Base-by-base conservation (phyloP, 257 asterid species). In the Ehretia macrophylla region DNA sequence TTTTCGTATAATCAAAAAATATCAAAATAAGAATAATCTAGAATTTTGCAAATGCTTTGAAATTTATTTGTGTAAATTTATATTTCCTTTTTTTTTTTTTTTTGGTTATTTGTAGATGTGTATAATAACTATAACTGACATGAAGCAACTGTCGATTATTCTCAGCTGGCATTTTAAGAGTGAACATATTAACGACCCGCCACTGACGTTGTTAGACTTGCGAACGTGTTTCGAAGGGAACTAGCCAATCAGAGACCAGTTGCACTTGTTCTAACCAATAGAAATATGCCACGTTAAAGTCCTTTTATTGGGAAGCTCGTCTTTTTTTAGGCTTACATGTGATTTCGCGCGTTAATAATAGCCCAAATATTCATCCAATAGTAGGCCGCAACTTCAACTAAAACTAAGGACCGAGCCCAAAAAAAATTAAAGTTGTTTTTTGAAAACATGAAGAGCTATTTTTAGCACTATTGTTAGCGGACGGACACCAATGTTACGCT, bases 211-310 rank as follows among this genome's bases (percentile, higher is more conserved):
- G 3, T 42, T 42, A 2, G 11, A 4, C 47, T 42, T 42, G 47
- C 47, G 74, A 72, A 83, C 96, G 92, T 81, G 83, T 74, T 72
- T 61, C 58, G 54, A 17, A 50, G 61, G 57, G 42, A 50, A 67
- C 71, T 58, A 67, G 39, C 95, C 93, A 83, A 88, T 83, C 74
- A 81, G 85, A 62, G 73, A 62, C 35, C 12, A 42, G 5, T 42
- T 4, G 11, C 47, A 42, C 8, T 3, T 10, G 11, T 42, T 42
- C 14, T 0, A 1, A 1, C 96, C 85, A 88, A 72, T 87, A 0
- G 14, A 0, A 11, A 0, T 0, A 11, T 1, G 77, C 75, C 94
- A 81, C 89, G 89, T 80, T 1, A 6, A 27, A 27, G 3, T 1
- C 35, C 35, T 3, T 1, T 27, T 27, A 27, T 6, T 27, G 35